Evolutionary conservation across 2,329 filamentous ascomycete species (phyloP).

Genomic region (Paraconiothyrium sp.): DNA sequence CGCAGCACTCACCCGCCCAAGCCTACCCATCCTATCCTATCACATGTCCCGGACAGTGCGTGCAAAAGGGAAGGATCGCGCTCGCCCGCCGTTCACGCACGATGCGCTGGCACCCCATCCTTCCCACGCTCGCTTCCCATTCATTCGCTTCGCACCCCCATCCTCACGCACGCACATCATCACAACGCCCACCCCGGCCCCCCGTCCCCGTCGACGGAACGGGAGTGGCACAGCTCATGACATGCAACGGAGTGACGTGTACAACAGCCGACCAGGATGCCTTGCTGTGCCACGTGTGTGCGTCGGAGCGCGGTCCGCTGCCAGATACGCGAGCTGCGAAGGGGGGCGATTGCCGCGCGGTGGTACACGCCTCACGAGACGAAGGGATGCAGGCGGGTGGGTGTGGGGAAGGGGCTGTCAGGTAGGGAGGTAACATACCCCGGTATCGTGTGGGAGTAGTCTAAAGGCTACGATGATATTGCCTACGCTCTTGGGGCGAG

Average conservation of each 20-base stretch:
- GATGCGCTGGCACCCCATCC: background rate
- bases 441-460: too few relatives aligned
- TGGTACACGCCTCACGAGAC: background rate
- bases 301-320: background rate
- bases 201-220: too few relatives aligned
- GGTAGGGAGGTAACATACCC: too few relatives aligned
- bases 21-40: background rate
- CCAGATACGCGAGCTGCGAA: background rate
- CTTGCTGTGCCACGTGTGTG: background rate
- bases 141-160: too few relatives aligned
- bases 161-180: too few relatives aligned
- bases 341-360: background rate
- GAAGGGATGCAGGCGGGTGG: too few relatives aligned
- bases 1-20: background rate
- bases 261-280: background rate
- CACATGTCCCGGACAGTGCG: background rate
- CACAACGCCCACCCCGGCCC: too few relatives aligned
- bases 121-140: too few relatives aligned
- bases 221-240: too few relatives aligned
- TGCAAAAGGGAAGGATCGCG: background rate
- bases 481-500: too few relatives aligned
- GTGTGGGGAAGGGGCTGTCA: too few relatives aligned
- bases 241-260: background rate
- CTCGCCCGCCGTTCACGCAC: background rate
- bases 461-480: too few relatives aligned